Evolutionary conservation across 306 rosid genomes (phyloP), one percentile per base, ranked within the genome.

Genomic region (Macrotyloma uniflorum): DNA sequence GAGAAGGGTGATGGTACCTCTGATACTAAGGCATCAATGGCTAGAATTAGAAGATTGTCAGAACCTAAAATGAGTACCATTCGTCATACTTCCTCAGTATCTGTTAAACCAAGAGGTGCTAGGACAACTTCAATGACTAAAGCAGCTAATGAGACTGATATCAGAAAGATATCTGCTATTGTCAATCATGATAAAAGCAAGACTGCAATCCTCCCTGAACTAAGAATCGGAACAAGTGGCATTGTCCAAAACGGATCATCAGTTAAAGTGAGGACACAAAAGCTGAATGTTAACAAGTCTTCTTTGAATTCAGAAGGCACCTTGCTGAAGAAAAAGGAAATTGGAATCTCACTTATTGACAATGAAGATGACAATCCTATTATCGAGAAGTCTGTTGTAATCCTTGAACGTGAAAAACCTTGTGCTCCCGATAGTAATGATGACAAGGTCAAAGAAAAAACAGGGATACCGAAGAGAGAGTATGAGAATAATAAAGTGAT

Each of bases 171-270:
- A 82, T 90, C 96, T 23, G 95, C 93, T 18, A 89, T 94, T 35
- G 86, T 92, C 77, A 92, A 84, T 79, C 77, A 89, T 65, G 97
- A 94, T 84, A 87, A 83, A 84, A 87, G 85, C 88, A 94, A 83
- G 88, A 90, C 90, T 15, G 92, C 96, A 36, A 80, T 88, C 67
- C 98, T 92, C 40, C 95, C 98, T 14, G 98, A 92, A 86, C 86
- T 94, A 78, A 94, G 92, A 85, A 91, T 92, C 42, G 87, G 78
- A 82, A 92, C 94, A 78, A 85, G 85, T 71, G 81, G 81, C 33
- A 59, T 53, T 79, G 79, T 80, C 53, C 83, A 75, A 78, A 82
- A 83, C 71, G 84, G 71, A 62, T 74, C 88, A 67, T 49, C 82
- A 30, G 49, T 71, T 5, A 87, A 87, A 75, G 93, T 82, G 83